Evolutionary conservation across 2,329 filamentous ascomycete genomes (phyloP).

Genomic region (Botrytis hyacinthi): DNA sequence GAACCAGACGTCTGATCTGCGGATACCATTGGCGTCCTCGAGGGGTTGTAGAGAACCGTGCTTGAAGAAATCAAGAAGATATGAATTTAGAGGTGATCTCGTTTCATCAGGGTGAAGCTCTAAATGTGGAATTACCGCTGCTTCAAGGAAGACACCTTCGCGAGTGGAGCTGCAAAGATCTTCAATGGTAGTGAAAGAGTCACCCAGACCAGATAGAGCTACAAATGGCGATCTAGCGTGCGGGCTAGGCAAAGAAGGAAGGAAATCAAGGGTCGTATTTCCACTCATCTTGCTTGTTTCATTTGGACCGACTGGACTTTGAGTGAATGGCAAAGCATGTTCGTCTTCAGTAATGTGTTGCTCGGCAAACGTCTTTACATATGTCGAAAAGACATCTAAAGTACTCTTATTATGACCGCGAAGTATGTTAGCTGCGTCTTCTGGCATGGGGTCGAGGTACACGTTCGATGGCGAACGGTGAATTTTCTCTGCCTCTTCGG

Average conservation of each 20-base stretch:
- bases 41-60: conserved; percentile 64
- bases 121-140: conserved; percentile 69
- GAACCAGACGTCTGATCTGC: conserved; percentile 68
- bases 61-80: conserved; percentile 74
- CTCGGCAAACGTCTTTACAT: conserved; percentile 66
- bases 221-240: conserved; percentile 65
- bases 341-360: conserved; percentile 50
- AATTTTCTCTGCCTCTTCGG: conserved; percentile 49
- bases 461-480: conserved; percentile 62
- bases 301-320: conserved; percentile 30
- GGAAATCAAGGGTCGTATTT: conserved; percentile 24
- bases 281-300: conserved; percentile 4
- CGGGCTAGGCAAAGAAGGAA: conserved; percentile 42
- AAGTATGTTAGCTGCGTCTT: conserved; percentile 55
- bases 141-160: conserved; percentile 70
- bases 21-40: conserved; percentile 63
- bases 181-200: conserved; percentile 61
- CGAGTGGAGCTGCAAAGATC: conserved; percentile 67
- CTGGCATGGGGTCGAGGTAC: conserved; percentile 62
- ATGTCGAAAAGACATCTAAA: conserved; percentile 59
- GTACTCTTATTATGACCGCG: conserved; percentile 63
- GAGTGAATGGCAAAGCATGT: conserved; percentile 35
- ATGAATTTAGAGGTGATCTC: conserved; percentile 57
- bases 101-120: conserved; percentile 57
- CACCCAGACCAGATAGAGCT: conserved; percentile 66